Evolutionary conservation across 345 rosid genomes (phyloP).

Genomic region (Brassica juncea): DNA sequence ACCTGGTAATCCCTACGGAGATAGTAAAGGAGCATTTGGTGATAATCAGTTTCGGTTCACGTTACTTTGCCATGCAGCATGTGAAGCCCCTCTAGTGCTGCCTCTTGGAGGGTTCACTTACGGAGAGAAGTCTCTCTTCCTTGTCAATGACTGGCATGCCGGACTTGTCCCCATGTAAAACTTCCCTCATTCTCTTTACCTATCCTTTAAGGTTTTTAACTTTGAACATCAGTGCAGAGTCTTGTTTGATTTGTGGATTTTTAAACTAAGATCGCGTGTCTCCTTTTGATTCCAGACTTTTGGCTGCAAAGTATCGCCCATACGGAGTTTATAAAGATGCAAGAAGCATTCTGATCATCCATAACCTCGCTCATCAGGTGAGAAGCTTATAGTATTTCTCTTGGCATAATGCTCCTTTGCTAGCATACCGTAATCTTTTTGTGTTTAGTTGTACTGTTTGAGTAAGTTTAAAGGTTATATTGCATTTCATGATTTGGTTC

Average conservation of each 20-base stretch:
- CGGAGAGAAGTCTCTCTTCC: constrained; percentile 89
- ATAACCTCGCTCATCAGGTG: constrained; percentile 98
- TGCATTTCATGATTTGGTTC: background rate
- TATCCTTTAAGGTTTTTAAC: background rate
- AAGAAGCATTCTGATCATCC: constrained; percentile 75
- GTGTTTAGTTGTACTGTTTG: background rate
- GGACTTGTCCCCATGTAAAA: constrained; percentile 92
- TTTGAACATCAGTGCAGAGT: background rate
- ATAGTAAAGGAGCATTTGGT: constrained; percentile 76
- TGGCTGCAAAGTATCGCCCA: constrained; percentile 87
- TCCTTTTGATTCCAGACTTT: constrained; percentile 62
- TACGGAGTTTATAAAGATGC: constrained; percentile 89
- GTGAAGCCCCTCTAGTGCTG: constrained; percentile 95
- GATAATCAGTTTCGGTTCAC: constrained; percentile 99
- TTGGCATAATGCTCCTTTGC: background rate
- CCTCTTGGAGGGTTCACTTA: constrained; percentile 91
- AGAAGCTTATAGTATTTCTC: constrained; percentile 12
- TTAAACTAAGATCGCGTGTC: no score
- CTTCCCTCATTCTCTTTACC: constrained; percentile 4
- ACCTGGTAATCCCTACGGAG: constrained; percentile 95
- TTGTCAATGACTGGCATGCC: constrained; percentile 99
- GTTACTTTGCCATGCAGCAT: constrained; percentile 91
- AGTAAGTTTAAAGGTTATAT: background rate
- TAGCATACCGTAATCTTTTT: background rate
- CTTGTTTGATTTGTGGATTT: background rate